Evolutionary conservation across 306 rosid species (phyloP), one percentile per base, ranked within the genome.

Genomic region (Vigna radiata): DNA sequence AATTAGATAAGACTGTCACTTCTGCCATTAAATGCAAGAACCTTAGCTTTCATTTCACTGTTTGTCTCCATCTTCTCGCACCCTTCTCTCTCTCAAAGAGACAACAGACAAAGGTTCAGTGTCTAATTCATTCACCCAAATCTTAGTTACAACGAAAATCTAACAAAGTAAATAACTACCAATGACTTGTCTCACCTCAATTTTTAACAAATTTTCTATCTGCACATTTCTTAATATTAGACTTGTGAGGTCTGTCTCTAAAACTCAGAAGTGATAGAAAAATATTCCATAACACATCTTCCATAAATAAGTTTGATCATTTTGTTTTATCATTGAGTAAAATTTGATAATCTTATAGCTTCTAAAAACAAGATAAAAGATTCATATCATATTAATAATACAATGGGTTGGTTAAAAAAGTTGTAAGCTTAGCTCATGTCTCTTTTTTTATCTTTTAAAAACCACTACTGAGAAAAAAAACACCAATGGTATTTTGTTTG

Each of bases 41-140:
- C 88, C 88, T 86, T 75, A 78, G 73, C 90, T 86, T 90, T 87
- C 90, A 85, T 82, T 76, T 79, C 80, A 86, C 88, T 89, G 85
- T 91, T 91, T 86, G 96, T 91, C 97, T 87, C 83, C 90, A 72
- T 88, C 79, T 82, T 82, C 72, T 70, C 78, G 8, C 67, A 46
- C 58, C 29, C 58, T 65, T 77, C 59, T 55, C 76, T 68, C 84
- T 58, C 83, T 33, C 71, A n/a, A 17, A 43, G 21, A 43, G 31
- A 72, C 83, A 81, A 55, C 72, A 56, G 82, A 64, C 77, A 70
- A 60, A 76, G 59, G 64, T 60, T 62, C 66, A 27, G 50, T 49
- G 61, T 21, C 68, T 27, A 33, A 68, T 76, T 85, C 62, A 76
- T 79, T 68, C 60, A 37, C 27, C 60, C 73, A 76, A 78, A 68